Base-by-base conservation (phyloP, 495 filamentous ascomycete species). In the Barbatosphaeria neglecta region DNA sequence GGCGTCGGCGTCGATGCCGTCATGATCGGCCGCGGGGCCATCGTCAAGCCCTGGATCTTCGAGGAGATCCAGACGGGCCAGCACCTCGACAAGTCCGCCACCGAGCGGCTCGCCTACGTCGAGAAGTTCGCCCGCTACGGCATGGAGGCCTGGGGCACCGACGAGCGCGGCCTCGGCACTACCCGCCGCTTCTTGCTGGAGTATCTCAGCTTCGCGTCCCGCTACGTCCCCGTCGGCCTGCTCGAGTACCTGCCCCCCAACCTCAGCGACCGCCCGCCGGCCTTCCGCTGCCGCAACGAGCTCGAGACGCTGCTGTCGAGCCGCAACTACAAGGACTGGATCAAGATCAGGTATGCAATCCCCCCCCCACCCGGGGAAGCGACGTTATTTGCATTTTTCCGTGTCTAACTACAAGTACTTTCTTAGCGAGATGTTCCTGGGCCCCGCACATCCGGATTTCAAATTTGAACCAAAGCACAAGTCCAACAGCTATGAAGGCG, bases 401-500 rank as follows among this genome's bases (percentile, higher is more conserved):
- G 31, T 38, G 13, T 15, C 22, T 45, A 24, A 31, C 46, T 52
- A 37, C 43, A 22, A 37, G 39, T 56, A 47, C n/a, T 31, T 37
- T 22, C 27, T 22, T 44, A 94, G 88, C 57, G 92, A 98, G 55
- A 97, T 98, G 89, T 97, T 94, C 70, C 76, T 98, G 13, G 92
- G 92, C 16, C 87, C 89, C 27, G 83, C 87, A 22, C 87, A 93
- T 47, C 76, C 82, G 41, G 80, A 85, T 59, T 98, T 97, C 75
- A 81, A 83, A 47, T 98, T 97, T 66, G 82, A 87, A 65, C 92
- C 92, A n/a, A 98, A 98, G 70, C 92, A 98, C 66, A 96, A 95
- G 67, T 90, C 85, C 11, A 94, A 95, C 59, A 75, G 79, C 47
- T 94, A 77, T 49, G 75, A 81, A 50, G 76, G 75, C 0, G 76